Conservation (phyloP, 2,329 filamentous ascomycete genomes). For the Colletotrichum eremochloae region DNA sequence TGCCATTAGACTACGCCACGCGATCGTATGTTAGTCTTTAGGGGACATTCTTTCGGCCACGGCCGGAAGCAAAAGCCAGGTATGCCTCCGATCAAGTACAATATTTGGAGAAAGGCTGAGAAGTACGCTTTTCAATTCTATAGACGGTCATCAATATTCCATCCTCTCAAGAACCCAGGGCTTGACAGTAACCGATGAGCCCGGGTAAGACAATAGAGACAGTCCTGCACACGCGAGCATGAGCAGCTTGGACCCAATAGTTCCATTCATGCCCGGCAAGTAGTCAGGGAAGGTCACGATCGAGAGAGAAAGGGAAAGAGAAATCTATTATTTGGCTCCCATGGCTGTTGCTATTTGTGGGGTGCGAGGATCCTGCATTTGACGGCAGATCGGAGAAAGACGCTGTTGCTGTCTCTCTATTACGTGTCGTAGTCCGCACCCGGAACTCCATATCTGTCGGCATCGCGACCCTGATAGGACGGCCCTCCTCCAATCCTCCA, state of each 20-base stretch:
- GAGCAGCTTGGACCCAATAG: slow-evolving; percentile 6
- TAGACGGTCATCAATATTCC: neutral
- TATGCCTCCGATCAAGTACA: too few relatives aligned
- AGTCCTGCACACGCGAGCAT: slow-evolving; percentile 5
- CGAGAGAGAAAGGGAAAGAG: neutral
- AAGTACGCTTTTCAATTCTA: neutral
- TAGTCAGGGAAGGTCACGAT: slow-evolving; percentile 24
- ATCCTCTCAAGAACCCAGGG: neutral
- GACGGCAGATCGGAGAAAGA: neutral
- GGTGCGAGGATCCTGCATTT: neutral
- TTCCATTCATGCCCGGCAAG: slow-evolving; percentile 19
- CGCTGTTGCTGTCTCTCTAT: neutral
- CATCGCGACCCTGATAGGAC: too few relatives aligned
- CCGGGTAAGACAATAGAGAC: neutral
- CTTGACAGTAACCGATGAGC: neutral
- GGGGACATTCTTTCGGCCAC: neutral
- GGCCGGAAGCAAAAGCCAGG: neutral
- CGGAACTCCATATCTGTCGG: neutral
- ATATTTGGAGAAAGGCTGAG: neutral
- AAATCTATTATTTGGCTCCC: neutral
- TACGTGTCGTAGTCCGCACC: neutral
- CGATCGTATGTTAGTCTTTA: neutral
- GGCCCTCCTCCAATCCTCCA: too few relatives aligned
- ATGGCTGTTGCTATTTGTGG: neutral
- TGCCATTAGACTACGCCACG: neutral